A percentile compares a stretch with the other conserved stretches of the same genome.
phyloP scores from a whole-genome alignment of 1,139 yeast genomes.

The Zygotorulaspora mrakii region DNA sequence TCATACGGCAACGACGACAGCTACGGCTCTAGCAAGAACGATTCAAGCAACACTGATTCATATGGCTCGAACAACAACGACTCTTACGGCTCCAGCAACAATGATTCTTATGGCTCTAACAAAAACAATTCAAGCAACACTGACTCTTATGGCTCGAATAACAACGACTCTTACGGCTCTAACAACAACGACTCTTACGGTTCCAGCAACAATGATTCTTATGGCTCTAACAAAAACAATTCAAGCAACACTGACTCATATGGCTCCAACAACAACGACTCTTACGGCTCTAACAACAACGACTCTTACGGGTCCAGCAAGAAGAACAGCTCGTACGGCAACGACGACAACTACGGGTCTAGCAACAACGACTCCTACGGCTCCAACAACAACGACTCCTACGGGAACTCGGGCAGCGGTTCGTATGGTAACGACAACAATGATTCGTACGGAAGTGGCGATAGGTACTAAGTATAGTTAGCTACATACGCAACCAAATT shows the following conservation, averaged over 20 bases:
- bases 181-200: conserved; percentile 20
- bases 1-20: conserved; percentile 16
- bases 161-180: conserved; percentile 19
- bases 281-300: conserved; percentile 23
- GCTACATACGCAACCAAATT: too few species aligned
- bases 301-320: conserved; percentile 20
- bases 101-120: conserved; percentile 22
- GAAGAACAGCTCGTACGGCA: conserved; percentile 19
- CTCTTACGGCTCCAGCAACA: conserved; percentile 22
- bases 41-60: conserved; percentile 20
- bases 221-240: conserved; percentile 20
- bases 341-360: conserved; percentile 21
- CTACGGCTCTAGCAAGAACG: conserved; percentile 17
- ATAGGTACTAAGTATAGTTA: too few species aligned
- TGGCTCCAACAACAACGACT: conserved; percentile 22
- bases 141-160: conserved; percentile 22
- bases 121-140: conserved; percentile 15
- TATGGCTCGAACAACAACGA: conserved; percentile 27
- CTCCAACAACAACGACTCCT: conserved; percentile 20
- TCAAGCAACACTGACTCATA: conserved; percentile 28
- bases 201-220: conserved; percentile 17
- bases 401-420: conserved; percentile 16
- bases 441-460: conserved; percentile 24
- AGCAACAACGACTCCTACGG: conserved; percentile 22
- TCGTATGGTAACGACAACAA: conserved; percentile 26